Evolutionary conservation across 352 stramenopile genomes (phyloP).

Genomic region (Phytophthora foliorum): DNA sequence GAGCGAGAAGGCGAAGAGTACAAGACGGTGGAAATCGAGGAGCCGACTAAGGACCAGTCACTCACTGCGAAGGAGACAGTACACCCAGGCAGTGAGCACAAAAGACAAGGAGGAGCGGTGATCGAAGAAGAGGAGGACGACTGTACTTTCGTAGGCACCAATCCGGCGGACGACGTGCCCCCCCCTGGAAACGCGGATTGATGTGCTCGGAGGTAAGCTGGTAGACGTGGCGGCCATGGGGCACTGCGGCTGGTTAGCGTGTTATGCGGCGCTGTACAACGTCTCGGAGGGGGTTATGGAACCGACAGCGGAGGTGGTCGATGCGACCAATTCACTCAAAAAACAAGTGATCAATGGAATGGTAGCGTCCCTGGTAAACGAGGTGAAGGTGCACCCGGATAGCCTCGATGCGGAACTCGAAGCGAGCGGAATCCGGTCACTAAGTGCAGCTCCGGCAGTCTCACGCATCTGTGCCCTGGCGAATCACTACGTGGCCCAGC

Average conservation of each 20-base stretch:
- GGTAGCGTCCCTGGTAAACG: not conserved
- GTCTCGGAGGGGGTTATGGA: not conserved
- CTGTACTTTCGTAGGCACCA: too few species aligned
- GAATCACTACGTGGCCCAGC: not conserved
- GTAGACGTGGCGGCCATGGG: not conserved
- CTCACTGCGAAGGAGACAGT: too few species aligned
- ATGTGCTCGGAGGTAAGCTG: not conserved
- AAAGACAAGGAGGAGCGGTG: too few species aligned
- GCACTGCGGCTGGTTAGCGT: not conserved
- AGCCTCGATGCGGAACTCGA: not conserved
- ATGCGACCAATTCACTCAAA: not conserved
- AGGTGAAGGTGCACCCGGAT: not conserved
- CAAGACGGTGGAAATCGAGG: too few species aligned
- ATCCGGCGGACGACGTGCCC: too few species aligned
- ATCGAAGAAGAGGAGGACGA: too few species aligned
- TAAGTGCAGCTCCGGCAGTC: not conserved
- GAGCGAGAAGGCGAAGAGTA: too few species aligned
- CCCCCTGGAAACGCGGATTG: not conserved
- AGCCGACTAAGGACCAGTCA: too few species aligned
- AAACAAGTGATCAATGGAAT: not conserved
- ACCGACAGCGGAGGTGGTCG: too few species aligned
- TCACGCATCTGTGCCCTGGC: not conserved
- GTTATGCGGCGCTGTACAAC: not conserved
- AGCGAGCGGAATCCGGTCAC: not conserved
- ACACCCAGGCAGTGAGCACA: too few species aligned